These are phyloP conservation scores for Bullera alba DNA, from an alignment of 768 basidiomycete genomes.

Conservation along the genomic window DNA sequence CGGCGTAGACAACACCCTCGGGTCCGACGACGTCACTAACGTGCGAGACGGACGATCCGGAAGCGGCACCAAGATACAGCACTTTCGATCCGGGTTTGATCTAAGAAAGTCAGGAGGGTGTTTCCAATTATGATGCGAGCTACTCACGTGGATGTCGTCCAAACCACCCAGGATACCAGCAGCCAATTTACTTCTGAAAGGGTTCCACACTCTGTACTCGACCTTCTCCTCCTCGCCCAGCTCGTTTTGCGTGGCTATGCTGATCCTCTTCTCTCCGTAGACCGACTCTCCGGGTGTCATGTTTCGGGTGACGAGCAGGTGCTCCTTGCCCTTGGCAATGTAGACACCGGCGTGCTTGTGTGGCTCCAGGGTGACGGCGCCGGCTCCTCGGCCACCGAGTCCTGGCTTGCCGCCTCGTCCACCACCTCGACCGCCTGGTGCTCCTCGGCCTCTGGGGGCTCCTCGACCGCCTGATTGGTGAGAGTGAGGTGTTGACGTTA, in stretches of 20 bases:
- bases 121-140: neutral
- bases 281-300: constrained; percentile 95
- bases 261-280: constrained; percentile 96
- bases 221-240: constrained; percentile 62
- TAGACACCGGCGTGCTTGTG: constrained; percentile 92
- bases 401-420: constrained; percentile 61
- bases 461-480: constrained; percentile 22
- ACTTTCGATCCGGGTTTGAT: constrained; percentile 93
- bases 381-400: constrained; percentile 54
- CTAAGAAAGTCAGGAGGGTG: constrained; percentile 11
- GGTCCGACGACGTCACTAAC: constrained; percentile 98
- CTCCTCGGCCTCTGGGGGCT: constrained; percentile 36
- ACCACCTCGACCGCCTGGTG: constrained; percentile 50
- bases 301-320: constrained; percentile 94
- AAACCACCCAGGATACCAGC: constrained; percentile 94
- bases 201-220: constrained; percentile 99
- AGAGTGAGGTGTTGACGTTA: neutral
- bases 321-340: constrained; percentile 91
- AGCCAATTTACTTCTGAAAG: constrained; percentile 92
- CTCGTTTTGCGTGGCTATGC: constrained; percentile 55
- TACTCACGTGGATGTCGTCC: constrained; percentile 66
- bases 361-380: constrained; percentile 86
- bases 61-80: constrained; percentile 93
- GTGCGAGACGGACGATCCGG: constrained; percentile 96
- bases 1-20: constrained; percentile 93